Evolutionary conservation across 163 green algal genomes (phyloP), one percentile per base, ranked within the genome.

Genomic region (Prototheca wickerhamii): DNA sequence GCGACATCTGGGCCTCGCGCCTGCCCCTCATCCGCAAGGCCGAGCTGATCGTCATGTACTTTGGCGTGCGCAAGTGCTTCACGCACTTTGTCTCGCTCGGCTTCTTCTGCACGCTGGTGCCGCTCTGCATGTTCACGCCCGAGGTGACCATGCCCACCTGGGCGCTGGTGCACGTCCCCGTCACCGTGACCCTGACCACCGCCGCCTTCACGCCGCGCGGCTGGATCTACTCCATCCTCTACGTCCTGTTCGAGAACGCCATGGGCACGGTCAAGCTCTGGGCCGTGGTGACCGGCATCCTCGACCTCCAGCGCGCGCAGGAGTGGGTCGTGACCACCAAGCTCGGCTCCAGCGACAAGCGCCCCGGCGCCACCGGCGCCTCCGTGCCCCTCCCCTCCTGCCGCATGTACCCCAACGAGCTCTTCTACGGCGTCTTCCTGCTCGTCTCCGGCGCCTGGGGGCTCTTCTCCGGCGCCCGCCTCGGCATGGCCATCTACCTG

Each of bases 321-420:
- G 81, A 90, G 63, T 94, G 87, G 87, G 86, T 94, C 25, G 87
- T 94, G 1, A 94, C 87, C 44, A 87, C 82, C 51, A 94, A 94
- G 72, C 68, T 89, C 29, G 87, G 87, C 26, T 84, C 67, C 58
- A 77, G 65, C 33, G 83, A 88, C 75, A 84, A 81, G 64, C 68
- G 80, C 34, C 78, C 78, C 21, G 73, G 74, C 65, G 82, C 77
- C 0, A 34, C 55, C 18, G 69, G 60, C 8, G 44, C 73, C 25
- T 35, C 59, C 15, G 35, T 78, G 1, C 67, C 75, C 30, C 76
- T 78, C 21, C 63, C 84, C 51, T 91, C 86, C 53, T 86, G 82
- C 61, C 75, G 86, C 53, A 70, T 90, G 55, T 82, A 75, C 35
- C 62, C 83, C 43, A 73, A 82, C 64, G 68, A 80, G 51, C 32